phyloP scores from a whole-genome alignment of 2,329 filamentous ascomycete genomes.

The Fonsecaea pugnacius region DNA sequence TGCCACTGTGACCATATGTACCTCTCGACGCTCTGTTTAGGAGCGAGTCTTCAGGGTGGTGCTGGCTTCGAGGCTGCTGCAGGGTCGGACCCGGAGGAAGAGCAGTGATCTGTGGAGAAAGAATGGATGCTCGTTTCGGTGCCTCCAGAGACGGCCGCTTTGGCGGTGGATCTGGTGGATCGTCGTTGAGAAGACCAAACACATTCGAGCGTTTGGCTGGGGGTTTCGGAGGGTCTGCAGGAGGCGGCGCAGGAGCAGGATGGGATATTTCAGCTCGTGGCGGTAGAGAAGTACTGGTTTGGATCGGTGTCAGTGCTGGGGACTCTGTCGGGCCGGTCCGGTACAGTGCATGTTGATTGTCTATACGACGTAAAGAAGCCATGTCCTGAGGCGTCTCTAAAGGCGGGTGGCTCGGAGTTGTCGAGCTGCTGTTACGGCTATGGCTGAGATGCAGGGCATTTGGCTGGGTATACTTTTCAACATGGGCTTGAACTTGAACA shows the following conservation, averaged over 20 bases:
- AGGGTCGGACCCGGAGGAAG: conserved; percentile 12
- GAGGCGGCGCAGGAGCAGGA: conserved; percentile 24
- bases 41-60: conserved; percentile 19
- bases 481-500: conserved; percentile 25
- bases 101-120: conserved; percentile 27
- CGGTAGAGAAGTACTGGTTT: conserved; percentile 27
- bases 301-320: conserved; percentile 18
- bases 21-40: conserved; percentile 18
- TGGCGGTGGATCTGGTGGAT: conserved; percentile 52
- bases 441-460: conserved; percentile 28
- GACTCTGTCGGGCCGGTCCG: conserved; percentile 20
- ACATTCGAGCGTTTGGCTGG: conserved; percentile 57
- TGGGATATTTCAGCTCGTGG: conserved; percentile 26
- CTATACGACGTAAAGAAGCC: conserved; percentile 26
- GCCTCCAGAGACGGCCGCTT: conserved; percentile 52
- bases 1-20: conserved; percentile 20
- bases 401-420: conserved; percentile 15
- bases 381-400: conserved; percentile 28
- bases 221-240: conserved; percentile 34
- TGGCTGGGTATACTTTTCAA: conserved; percentile 27
- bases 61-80: conserved; percentile 21
- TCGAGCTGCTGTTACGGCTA: conserved; percentile 28
- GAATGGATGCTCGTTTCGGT: conserved; percentile 32
- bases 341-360: conserved; percentile 25
- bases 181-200: conserved; percentile 55